Base-by-base conservation (phyloP, 345 rosid species). In the Aquilaria yunnanensis region DNA sequence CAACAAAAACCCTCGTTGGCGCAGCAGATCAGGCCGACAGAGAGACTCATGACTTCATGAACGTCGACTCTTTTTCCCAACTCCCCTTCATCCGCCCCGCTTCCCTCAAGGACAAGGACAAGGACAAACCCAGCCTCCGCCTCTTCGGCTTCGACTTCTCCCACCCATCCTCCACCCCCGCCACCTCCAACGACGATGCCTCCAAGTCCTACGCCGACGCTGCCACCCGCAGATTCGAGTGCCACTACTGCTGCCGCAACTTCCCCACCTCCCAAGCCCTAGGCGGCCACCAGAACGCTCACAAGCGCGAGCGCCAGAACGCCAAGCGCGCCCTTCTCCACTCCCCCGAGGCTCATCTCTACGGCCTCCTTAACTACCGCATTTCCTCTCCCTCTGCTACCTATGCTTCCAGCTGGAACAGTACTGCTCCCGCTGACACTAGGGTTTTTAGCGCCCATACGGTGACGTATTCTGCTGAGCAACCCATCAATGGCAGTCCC, bases 51-150 rank as follows among this genome's bases (percentile, higher is more conserved):
- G 85, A 85, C 70, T 84, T 84, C 82, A 78, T 84, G 90, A 84
- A 82, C 57, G 76, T 82, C 2, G 70, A 81, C 62, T 78, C 90
- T 51, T 77, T 70, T 75, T 74, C 86, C 47, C 83, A 74, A 34
- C 90, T 85, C 55, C 89, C 89, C 14, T 82, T 88, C 70, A 80
- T 79, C 61, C 88, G 90, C 51, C 90, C 88, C 9, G 79, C 92
- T 6, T 79, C 83, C 11, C 34, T 56, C 54, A 61, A 57, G 58
- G 23, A 23, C 23, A 74, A 75, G 45, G 85, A 75, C 43, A 48
- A 76, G 68, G 65, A 72, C 75, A 47, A 37, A 37, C 43, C 43
- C 4, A 37, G 7, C 43, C 68, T 87, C 68, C 87, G 89, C 45
- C 88, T 87, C 48, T 87, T 87, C 50, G 95, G 95, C 16, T 79